Evolutionary conservation across 1,139 yeast species (phyloP).

Genomic region (Trichomonascaceae sp.): DNA sequence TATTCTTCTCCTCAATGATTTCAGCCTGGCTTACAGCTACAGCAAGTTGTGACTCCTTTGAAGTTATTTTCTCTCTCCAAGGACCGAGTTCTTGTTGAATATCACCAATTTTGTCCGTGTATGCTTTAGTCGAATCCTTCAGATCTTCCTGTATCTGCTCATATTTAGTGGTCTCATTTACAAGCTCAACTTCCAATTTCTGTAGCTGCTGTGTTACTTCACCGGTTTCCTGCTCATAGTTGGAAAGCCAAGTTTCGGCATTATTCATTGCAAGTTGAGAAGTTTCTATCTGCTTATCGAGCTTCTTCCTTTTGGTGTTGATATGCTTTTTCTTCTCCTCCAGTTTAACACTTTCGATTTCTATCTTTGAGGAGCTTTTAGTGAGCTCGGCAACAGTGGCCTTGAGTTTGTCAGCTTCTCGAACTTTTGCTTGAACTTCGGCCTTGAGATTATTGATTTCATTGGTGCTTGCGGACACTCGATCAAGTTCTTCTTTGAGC

Average conservation of each 20-base stretch:
- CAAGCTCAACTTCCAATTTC: slow-evolving; percentile 43
- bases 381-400: slow-evolving; percentile 23
- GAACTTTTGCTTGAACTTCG: slow-evolving; percentile 37
- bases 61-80: slow-evolving; percentile 66
- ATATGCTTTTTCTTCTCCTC: slow-evolving; percentile 71
- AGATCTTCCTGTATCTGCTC: slow-evolving; percentile 60
- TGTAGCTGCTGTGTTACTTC: slow-evolving; percentile 35
- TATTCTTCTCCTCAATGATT: slow-evolving; percentile 48
- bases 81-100: slow-evolving; percentile 72
- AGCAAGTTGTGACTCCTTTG: slow-evolving; percentile 59
- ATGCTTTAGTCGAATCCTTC: slow-evolving; percentile 64
- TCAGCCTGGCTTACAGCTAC: slow-evolving; percentile 61
- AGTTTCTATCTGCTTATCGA: slow-evolving; percentile 42
- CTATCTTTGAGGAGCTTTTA: slow-evolving; percentile 28
- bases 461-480: slow-evolving; percentile 38
- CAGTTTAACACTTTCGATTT: slow-evolving; percentile 51
- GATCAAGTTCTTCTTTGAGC: slow-evolving; percentile 44
- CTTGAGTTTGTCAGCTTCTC: slow-evolving; percentile 23
- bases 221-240: slow-evolving; percentile 41
- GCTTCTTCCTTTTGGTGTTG: slow-evolving; percentile 54
- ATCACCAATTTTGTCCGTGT: slow-evolving; percentile 56
- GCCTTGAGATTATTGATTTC: slow-evolving; percentile 35
- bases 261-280: slow-evolving; percentile 38
- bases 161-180: slow-evolving; percentile 49
- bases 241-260: slow-evolving; percentile 43